These are phyloP conservation scores for Persicaria tinctoria DNA, from an alignment of 148 eudicot species.

Conservation along the genomic window DNA sequence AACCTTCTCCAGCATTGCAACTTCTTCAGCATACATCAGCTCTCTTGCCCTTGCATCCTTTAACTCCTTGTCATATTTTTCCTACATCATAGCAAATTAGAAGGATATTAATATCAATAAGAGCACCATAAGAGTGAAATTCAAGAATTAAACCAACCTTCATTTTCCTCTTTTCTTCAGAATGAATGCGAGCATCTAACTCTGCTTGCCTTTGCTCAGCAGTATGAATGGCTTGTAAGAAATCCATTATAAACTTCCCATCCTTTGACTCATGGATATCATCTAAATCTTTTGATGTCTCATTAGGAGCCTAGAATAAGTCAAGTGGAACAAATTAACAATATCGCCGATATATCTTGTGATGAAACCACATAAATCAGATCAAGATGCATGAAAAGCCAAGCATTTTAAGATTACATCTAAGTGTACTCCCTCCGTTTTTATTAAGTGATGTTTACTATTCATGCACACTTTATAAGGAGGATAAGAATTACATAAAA, in stretches of 20 bases:
- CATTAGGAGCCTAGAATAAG: slow-evolving; percentile 37
- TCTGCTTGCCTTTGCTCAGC: too few relatives aligned
- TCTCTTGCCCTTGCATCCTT: slow-evolving; percentile 94
- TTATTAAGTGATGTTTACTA: too few relatives aligned
- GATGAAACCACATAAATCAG: slow-evolving; percentile 5
- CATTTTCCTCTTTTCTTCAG: too few relatives aligned
- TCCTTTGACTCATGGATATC: too few relatives aligned
- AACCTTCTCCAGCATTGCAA: slow-evolving; percentile 88
- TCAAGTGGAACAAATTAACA: slow-evolving; percentile 18
- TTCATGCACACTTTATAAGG: too few relatives aligned
- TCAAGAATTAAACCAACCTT: slow-evolving; percentile 26
- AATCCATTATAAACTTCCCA: too few relatives aligned
- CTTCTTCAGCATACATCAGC: slow-evolving; percentile 97
- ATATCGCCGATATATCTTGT: neutral
- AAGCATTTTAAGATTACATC: neutral
- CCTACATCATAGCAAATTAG: slow-evolving; percentile 29
- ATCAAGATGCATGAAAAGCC: neutral
- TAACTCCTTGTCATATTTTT: slow-evolving; percentile 81
- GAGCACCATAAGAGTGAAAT: neutral
- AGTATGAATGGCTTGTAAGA: too few relatives aligned
- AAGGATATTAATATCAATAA: neutral
- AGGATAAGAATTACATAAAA: too few relatives aligned
- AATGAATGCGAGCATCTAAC: too few relatives aligned
- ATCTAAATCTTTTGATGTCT: slow-evolving; percentile 23
- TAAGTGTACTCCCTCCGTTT: neutral